Evolutionary conservation across 163 green algal species (phyloP).

Genomic region (Coccomyxa subellipsoidea): DNA sequence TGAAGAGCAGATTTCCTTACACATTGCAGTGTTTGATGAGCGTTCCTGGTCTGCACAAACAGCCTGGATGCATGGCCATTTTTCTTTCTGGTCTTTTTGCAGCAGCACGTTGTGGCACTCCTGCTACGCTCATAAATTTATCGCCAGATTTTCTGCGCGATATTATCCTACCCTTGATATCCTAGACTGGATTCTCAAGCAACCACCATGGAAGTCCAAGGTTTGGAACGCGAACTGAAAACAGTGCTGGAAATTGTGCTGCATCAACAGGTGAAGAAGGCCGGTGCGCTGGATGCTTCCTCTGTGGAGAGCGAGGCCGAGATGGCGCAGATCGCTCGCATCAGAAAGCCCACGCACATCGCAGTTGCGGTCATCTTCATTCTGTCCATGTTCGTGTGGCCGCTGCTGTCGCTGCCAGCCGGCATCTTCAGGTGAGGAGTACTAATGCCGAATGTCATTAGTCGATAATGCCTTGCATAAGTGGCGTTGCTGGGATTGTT

Average conservation of each 20-base stretch:
- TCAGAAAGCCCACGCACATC: slow-evolving; percentile 2
- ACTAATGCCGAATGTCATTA: background rate
- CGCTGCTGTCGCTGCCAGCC: slow-evolving; percentile 76
- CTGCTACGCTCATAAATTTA: background rate
- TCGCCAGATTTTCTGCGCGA: background rate
- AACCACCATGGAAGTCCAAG: no score
- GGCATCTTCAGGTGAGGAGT: slow-evolving; percentile 52
- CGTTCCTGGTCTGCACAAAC: no score
- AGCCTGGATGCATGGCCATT: no score
- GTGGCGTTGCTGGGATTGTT: no score
- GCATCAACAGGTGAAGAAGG: slow-evolving; percentile 9
- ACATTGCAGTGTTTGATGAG: no score
- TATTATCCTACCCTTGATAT: no score
- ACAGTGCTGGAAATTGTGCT: background rate
- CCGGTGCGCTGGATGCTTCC: slow-evolving; percentile 8
- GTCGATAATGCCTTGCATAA: background rate
- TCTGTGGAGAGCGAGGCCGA: background rate
- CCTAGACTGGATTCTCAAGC: no score
- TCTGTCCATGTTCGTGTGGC: slow-evolving; percentile 73
- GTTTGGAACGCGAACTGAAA: no score
- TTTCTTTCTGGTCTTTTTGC: background rate
- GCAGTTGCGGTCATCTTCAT: slow-evolving; percentile 7
- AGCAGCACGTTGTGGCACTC: background rate
- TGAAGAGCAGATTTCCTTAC: no score
- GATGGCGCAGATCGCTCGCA: slow-evolving; percentile 10